Conservation (phyloP, 768 basidiomycete genomes). For the Erythrobasidium yunnanense region DNA sequence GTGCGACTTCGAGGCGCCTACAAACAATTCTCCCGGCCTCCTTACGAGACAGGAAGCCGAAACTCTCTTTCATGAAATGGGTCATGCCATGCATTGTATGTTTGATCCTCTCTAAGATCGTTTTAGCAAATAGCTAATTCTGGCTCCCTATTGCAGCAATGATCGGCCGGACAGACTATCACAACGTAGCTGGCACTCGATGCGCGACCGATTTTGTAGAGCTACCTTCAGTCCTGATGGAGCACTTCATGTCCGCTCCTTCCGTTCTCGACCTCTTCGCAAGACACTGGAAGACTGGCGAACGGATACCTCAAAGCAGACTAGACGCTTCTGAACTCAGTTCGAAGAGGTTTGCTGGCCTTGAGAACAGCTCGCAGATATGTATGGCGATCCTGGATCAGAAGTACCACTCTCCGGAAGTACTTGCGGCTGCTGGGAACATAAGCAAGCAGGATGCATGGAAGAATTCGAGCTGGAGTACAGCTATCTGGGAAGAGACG, state of each 20-base stretch:
- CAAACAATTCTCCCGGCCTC: constrained; percentile 56
- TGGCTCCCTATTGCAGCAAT: constrained; percentile 64
- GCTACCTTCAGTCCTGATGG: constrained; percentile 95
- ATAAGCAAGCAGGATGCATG: no score
- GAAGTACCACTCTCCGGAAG: constrained; percentile 79
- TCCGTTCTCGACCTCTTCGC: constrained; percentile 61
- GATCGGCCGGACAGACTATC: constrained; percentile 93
- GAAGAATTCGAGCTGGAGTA: no score
- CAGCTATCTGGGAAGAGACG: constrained; percentile 54
- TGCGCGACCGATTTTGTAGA: constrained; percentile 98
- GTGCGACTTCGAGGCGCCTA: constrained; percentile 67
- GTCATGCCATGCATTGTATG: constrained; percentile 98
- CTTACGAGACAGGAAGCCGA: constrained; percentile 86
- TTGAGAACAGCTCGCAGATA: constrained; percentile 86
- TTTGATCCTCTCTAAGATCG: no score
- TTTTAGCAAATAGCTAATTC: no score
- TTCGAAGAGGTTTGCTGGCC: constrained; percentile 43
- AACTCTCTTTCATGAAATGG: constrained; percentile 97
- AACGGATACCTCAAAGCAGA: constrained; percentile 40
- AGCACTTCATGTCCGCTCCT: constrained; percentile 83
- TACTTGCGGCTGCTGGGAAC: no score
- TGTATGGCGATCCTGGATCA: constrained; percentile 82
- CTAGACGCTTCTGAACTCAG: constrained; percentile 39
- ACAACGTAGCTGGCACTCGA: constrained; percentile 93
- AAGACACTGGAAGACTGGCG: constrained; percentile 42